Percentiles rank a stretch among this genome's conserved stretches.
These are phyloP conservation scores for Sarocladiaceae sp. DNA, from an alignment of 2,329 filamentous ascomycete species.

Conservation along the genomic window DNA sequence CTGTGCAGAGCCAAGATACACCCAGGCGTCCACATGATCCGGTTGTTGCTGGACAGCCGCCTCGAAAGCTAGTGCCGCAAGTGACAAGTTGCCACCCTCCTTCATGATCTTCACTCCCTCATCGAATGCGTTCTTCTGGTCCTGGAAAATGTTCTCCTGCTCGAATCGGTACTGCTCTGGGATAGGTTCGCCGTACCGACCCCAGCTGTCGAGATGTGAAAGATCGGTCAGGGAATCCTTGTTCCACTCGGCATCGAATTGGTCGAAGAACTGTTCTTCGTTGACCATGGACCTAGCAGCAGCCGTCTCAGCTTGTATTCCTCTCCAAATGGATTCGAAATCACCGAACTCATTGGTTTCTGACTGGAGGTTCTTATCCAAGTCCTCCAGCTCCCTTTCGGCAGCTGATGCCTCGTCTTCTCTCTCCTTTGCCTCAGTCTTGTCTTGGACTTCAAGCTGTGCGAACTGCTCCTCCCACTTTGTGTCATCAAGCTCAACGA, in stretches of 20 bases:
- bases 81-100: conserved; percentile 87
- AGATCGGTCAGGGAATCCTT: conserved; percentile 50
- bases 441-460: conserved; percentile 69
- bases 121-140: conserved; percentile 79
- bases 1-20: conserved; percentile 84
- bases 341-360: conserved; percentile 76
- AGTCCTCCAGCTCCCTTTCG: conserved; percentile 80
- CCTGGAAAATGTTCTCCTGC: conserved; percentile 84
- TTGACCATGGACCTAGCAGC: conserved; percentile 69
- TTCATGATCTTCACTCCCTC: conserved; percentile 92
- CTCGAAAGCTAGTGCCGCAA: conserved; percentile 93
- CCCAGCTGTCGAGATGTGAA: conserved; percentile 61
- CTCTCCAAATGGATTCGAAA: conserved; percentile 86
- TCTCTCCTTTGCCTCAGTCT: conserved; percentile 45
- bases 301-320: conserved; percentile 73
- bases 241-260: conserved; percentile 79
- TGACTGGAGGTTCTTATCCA: conserved; percentile 66
- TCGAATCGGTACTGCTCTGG: conserved; percentile 93
- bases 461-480: conserved; percentile 98
- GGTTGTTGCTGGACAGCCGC: conserved; percentile 89
- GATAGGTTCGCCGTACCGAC: conserved; percentile 66
- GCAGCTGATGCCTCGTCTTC: conserved; percentile 66
- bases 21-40: conserved; percentile 88
- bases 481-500: conserved; percentile 89
- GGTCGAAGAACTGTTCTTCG: conserved; percentile 56